Base-by-base conservation (phyloP, 495 filamentous ascomycete genomes). In the Bombardia bombarda region DNA sequence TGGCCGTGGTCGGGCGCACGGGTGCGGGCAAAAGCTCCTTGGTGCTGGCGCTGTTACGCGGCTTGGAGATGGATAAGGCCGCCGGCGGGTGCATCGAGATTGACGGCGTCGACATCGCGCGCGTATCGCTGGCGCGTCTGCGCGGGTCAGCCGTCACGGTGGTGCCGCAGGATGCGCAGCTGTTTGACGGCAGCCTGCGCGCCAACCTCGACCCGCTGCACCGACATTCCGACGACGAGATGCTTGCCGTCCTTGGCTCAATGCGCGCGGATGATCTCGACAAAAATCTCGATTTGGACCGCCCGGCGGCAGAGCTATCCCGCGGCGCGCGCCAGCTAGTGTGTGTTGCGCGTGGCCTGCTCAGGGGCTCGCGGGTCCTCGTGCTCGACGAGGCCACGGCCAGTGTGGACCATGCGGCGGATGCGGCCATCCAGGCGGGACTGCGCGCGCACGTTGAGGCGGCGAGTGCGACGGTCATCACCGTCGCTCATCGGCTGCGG, bases 401-500 rank as follows among this genome's bases (percentile, higher is more conserved):
- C 19, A 36, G 44, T 3, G 38, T 52, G 5, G 49, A 52, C 26
- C 41, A 40, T 23, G 43, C 30, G 1, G 35, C 44, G 23, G 49
- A 52, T 26, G 13, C 38, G 4, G 25, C 35, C 7, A 52, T 52
- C 22, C 49, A 52, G 22, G 23, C 44, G 40, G 32, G 24, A 22
- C 26, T 28, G 26, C 9, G 26, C 2, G 26, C 26, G 26, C 26
- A 28, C 13, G 26, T 13, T 2, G 2, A 28, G 26, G 26, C 26
- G 2, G 13, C 26, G 26, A 13, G 26, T 13, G 26, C 26, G 28
- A 77, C 73, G 19, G 50, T 79, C 3, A 57, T 79, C n/a, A 65
- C 66, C 2, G 67, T 78, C 20, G 65, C 62, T 3, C 72, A 77
- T 55, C 63, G 72, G 40, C 42, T 75, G 18, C 58, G 66, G n/a